phyloP scores from a whole-genome alignment of 2,329 filamentous ascomycete genomes.

The Leptographium radiaticola region DNA sequence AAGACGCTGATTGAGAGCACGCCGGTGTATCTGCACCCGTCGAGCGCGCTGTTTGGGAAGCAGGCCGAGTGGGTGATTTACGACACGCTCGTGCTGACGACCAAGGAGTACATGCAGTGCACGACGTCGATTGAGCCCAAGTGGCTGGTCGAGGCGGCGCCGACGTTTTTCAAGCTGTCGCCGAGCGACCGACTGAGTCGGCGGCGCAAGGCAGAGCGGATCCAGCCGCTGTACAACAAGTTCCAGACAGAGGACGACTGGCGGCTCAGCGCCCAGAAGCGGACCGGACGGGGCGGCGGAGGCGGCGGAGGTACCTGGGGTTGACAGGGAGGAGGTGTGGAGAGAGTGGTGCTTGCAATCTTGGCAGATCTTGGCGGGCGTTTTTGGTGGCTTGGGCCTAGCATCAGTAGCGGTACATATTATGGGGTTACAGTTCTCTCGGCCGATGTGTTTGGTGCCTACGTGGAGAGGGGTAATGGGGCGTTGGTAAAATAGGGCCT shows the following conservation, averaged over 20 bases:
- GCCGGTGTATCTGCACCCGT: constrained; percentile 88
- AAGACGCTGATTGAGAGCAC: constrained; percentile 95
- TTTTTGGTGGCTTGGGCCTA: neutral
- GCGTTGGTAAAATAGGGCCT: no score
- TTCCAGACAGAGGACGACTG: constrained; percentile 90
- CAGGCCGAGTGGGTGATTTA: constrained; percentile 95
- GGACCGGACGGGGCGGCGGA: constrained; percentile 69
- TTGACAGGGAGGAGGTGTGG: constrained; percentile 21
- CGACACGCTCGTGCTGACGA: constrained; percentile 79
- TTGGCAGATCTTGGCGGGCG: neutral
- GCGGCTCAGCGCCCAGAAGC: constrained; percentile 78
- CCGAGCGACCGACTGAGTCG: constrained; percentile 77
- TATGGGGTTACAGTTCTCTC: no score
- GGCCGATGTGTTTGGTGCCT: no score
- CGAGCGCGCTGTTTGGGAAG: constrained; percentile 85
- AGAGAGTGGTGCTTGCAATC: neutral
- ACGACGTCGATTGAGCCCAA: constrained; percentile 91
- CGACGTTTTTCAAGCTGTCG: constrained; percentile 97
- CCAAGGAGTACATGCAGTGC: constrained; percentile 96
- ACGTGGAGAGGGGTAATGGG: no score
- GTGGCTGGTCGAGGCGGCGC: constrained; percentile 88
- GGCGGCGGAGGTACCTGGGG: constrained; percentile 92
- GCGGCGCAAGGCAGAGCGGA: constrained; percentile 84
- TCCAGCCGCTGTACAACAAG: constrained; percentile 89
- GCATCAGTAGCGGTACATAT: no score